Evolutionary conservation across 306 rosid species (phyloP).

Genomic region (Astragalus glycyphyllos): DNA sequence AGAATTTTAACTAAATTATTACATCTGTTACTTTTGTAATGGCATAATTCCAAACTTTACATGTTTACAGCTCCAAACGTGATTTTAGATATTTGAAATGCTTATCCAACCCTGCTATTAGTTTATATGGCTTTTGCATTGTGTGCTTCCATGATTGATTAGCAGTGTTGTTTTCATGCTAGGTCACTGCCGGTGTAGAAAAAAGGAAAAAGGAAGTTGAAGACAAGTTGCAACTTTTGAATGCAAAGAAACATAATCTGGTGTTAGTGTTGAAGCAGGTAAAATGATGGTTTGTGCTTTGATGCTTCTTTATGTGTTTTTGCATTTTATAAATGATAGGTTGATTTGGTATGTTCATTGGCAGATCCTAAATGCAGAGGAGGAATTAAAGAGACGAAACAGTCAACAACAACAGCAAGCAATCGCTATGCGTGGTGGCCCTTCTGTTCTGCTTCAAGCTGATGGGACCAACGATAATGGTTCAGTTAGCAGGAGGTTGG

Average conservation of each 20-base stretch:
- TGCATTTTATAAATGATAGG: conserved; percentile 11
- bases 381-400: conserved; percentile 79
- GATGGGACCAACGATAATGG: conserved; percentile 74
- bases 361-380: conserved; percentile 91
- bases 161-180: conserved; percentile 26
- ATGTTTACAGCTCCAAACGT: background rate
- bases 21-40: background rate
- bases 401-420: conserved; percentile 57
- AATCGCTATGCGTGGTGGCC: conserved; percentile 47
- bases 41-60: background rate
- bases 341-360: conserved; percentile 40
- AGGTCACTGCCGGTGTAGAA: conserved; percentile 55
- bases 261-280: conserved; percentile 95
- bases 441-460: conserved; percentile 61
- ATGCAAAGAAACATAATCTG: conserved; percentile 77
- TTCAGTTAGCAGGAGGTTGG: conserved; percentile 66
- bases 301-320: conserved; percentile 14
- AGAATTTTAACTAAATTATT: background rate
- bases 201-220: conserved; percentile 81
- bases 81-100: background rate
- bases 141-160: background rate
- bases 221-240: conserved; percentile 76
- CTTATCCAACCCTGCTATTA: background rate
- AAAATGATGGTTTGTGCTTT: conserved; percentile 12
- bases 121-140: conserved; percentile 17